phyloP scores from a whole-genome alignment of 2,329 filamentous ascomycete species.

The Penicillium sp. region DNA sequence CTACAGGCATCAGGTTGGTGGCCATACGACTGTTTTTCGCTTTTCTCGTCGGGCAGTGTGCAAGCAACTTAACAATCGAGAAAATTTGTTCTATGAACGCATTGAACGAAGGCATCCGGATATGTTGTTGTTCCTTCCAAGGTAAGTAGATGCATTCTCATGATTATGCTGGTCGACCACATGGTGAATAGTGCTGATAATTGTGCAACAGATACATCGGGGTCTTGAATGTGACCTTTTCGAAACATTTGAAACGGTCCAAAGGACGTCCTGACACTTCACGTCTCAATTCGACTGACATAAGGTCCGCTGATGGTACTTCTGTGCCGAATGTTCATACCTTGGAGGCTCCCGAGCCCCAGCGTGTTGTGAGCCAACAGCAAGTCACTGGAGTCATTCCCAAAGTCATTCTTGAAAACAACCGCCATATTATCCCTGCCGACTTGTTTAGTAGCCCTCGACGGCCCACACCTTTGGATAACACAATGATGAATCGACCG shows the following conservation, averaged over 20 bases:
- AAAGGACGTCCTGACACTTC: slow-evolving; percentile 32
- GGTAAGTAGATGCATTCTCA: slow-evolving; percentile 50
- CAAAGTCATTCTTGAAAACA: slow-evolving; percentile 89
- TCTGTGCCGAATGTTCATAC: slow-evolving; percentile 11
- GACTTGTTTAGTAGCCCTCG: slow-evolving; percentile 65
- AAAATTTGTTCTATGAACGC: slow-evolving; percentile 98
- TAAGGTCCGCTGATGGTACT: slow-evolving; percentile 11
- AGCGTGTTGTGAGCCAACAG: slow-evolving; percentile 65
- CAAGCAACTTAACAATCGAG: slow-evolving; percentile 95
- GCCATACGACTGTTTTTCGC: slow-evolving; percentile 91
- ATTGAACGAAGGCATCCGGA: slow-evolving; percentile 88
- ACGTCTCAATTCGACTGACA: slow-evolving; percentile 9
- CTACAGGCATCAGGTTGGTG: slow-evolving; percentile 94
- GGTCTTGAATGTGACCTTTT: slow-evolving; percentile 91
- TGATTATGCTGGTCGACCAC: neutral
- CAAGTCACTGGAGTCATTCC: slow-evolving; percentile 69
- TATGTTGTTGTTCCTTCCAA: slow-evolving; percentile 82
- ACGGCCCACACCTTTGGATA: slow-evolving; percentile 34
- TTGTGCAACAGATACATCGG: slow-evolving; percentile 78
- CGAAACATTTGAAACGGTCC: slow-evolving; percentile 65
- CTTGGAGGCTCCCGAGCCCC: slow-evolving; percentile 30
- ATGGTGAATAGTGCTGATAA: neutral
- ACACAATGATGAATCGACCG: slow-evolving; percentile 17
- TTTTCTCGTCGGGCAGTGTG: slow-evolving; percentile 94
- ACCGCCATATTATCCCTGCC: slow-evolving; percentile 84